Evolutionary conservation across 78 protist genomes (phyloP), one percentile per base, ranked within the genome.

Genomic region (Emiliania huxleyi): DNA sequence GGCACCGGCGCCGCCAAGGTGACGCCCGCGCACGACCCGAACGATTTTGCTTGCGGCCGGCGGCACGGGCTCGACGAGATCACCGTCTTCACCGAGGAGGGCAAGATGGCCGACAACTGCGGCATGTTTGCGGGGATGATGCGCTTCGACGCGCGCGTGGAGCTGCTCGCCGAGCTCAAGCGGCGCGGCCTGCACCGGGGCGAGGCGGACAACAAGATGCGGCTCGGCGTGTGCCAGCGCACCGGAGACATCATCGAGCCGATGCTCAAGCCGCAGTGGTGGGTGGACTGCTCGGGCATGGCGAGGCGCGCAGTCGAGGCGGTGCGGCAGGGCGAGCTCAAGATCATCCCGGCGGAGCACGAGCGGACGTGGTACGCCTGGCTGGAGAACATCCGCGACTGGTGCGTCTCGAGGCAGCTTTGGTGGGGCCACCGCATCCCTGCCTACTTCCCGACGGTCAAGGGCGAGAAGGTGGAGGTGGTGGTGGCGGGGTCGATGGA

Each of bases 371-470:
- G 93, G 96, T 46, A 2, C 95, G 33, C 21, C 45, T 98, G 97
- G 97, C 94, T 97, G 15, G 93, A 83, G 21, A 93, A 97, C 94
- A 95, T 96, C 73, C 93, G 90, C 43, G 99, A 97, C n/a, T 98
- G 99, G 90, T 77, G 99, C 95, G 92, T 99, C 62, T 98, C 99
- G 5, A 93, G 99, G 6, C 99, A 99, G 94, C 95, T 99, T 42
- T 99, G 99, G 99, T 99, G 99, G 99, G 99, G 99, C 44, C 99
- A 99, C 96, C 98, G 98, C 71, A 98, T 99, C 46, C 99, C 99
- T 6, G 99, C 99, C 3, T 99, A 95, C 90, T 71, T 46, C 29
- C 94, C 95, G 33, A 18, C 26, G n/a, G 26, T 69, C 37, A 87
- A 48, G 18, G 94, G 94, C 29, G 56, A n/a, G 84, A 83, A 48